Evolutionary conservation across 2,329 filamentous ascomycete species (phyloP), one percentile per base, ranked within the genome.

Genomic region (Beauveria varroae): DNA sequence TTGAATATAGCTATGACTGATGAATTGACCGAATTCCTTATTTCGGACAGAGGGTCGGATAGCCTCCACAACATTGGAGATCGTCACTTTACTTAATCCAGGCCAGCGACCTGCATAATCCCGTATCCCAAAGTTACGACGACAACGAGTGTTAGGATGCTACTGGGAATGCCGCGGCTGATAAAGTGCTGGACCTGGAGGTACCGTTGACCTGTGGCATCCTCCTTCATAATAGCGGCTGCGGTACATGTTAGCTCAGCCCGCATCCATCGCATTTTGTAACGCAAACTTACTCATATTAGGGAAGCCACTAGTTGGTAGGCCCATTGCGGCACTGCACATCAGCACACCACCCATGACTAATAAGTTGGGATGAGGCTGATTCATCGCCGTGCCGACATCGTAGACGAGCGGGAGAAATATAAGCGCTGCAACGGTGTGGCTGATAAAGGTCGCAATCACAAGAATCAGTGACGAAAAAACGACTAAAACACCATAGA

Each of bases 171-270:
- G 70, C 95, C 95, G n/a, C 93, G 81, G 57, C 89, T 96, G 69
- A 99, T 88, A 75, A 99, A 99, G 73, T 99, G 95, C 71, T 89
- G 90, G 57, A 99, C 96, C 63, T 89, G 82, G 59, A 99, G 82
- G 71, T 99, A 99, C 61, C 95, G 83, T 72, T 96, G 91, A 9
- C 95, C 95, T 0, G 93, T 96, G 0, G 90, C 84, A 69, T 99
- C 93, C 76, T 99, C 95, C 81, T 98, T 98, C 95, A 99, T 98
- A 69, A 99, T 98, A 4, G 95, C 95, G 70, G 95, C 91, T 96
- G 56, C 18, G 49, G 8, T 6, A 34, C 6, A 53, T 50, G 63
- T 72, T 63, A 74, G 70, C 54, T 3, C 12, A 22, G 28, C 1
- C 12, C 6, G 14, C 16, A 47, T 44, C 60, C 30, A 28, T 63